A percentile compares a stretch with the other conserved stretches of the same genome.
phyloP scores from a whole-genome alignment of 1,139 yeast species.

The Kazachstania sp. region DNA sequence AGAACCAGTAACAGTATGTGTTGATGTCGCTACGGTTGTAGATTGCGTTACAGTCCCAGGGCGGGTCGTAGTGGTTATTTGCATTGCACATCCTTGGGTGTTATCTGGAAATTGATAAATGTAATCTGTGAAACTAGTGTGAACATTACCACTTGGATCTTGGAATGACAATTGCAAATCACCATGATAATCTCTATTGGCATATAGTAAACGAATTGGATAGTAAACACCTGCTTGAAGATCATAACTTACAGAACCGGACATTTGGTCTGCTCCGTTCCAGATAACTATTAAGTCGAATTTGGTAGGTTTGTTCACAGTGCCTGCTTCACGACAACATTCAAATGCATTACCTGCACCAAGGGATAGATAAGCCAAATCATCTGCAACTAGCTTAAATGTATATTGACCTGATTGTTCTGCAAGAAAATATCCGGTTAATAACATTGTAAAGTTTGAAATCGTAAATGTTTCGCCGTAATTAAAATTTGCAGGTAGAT shows the following conservation, averaged over 20 bases:
- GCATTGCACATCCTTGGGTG: not conserved
- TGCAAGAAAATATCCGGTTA: constrained; percentile 25
- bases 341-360: constrained; percentile 21
- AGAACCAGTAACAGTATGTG: not conserved
- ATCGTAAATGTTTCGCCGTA: not conserved
- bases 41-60: not conserved
- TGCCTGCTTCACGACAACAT: constrained; percentile 17
- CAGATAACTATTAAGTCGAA: not conserved
- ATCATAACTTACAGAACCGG: not conserved
- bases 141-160: not conserved
- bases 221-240: not conserved
- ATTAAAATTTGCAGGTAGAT: not conserved
- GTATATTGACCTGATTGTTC: constrained; percentile 21
- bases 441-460: constrained; percentile 17
- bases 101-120: not conserved
- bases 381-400: constrained; percentile 18
- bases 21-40: too few relatives aligned
- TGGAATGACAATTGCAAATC: not conserved
- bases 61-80: not conserved
- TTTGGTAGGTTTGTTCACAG: not conserved
- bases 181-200: not conserved
- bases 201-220: not conserved
- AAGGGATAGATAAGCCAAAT: constrained; percentile 11
- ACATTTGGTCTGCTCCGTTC: not conserved
- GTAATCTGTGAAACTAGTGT: not conserved